Conservation (phyloP, 73 alveolate genomes). For the Tetrahymena borealis region DNA sequence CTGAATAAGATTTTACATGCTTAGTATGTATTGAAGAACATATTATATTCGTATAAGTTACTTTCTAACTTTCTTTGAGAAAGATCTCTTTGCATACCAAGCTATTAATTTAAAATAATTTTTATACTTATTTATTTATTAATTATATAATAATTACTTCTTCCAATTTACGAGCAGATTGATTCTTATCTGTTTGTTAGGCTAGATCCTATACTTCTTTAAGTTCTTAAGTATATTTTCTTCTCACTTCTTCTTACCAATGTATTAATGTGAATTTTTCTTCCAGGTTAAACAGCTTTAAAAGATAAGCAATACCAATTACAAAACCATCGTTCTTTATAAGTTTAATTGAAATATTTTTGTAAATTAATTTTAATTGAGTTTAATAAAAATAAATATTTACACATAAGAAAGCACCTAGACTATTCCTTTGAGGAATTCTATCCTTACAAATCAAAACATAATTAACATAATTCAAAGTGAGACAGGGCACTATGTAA, state of each 20-base stretch:
- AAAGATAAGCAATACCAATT: constrained; percentile 88
- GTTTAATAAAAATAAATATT: neutral
- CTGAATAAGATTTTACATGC: constrained; percentile 42
- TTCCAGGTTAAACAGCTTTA: constrained; percentile 75
- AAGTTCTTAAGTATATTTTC: constrained; percentile 45
- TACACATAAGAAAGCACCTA: constrained; percentile 47
- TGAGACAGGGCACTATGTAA: constrained; percentile 86
- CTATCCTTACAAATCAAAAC: constrained; percentile 86
- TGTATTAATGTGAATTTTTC: constrained; percentile 80
- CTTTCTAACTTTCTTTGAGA: constrained; percentile 19
- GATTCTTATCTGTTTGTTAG: neutral
- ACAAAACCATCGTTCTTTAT: constrained; percentile 97
- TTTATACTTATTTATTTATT: neutral
- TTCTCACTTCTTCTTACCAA: constrained; percentile 83
- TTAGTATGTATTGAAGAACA: constrained; percentile 38
- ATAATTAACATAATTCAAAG: constrained; percentile 82
- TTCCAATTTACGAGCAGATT: constrained; percentile 15
- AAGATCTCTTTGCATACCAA: constrained; percentile 15
- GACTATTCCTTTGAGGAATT: constrained; percentile 74
- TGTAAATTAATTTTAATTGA: neutral
- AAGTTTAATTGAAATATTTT: constrained; percentile 15
- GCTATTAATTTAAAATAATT: neutral
- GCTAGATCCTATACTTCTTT: constrained; percentile 35
- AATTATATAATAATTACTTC: neutral
- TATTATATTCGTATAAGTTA: constrained; percentile 15